Base-by-base conservation (phyloP, 1,139 yeast genomes). In the Kodamaea anthophila region DNA sequence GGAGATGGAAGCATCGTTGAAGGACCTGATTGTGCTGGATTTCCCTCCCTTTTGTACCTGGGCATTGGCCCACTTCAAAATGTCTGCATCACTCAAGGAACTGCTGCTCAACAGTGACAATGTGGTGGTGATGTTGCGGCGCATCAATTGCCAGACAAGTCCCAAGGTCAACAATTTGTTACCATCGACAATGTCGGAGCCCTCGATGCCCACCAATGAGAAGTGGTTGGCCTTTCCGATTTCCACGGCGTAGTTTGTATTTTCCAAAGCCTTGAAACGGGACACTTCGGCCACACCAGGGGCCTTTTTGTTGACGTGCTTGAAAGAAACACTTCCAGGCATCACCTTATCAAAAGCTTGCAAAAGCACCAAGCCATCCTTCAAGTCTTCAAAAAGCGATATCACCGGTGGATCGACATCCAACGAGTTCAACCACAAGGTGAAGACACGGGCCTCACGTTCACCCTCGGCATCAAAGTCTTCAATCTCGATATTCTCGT, bases 381-480 rank as follows among this genome's bases (percentile, higher is more conserved):
- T 88, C 52, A 91, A 73, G 54, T 91, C 98, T 58, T 91, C 97
- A 47, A 91, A 91, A 46, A 91, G 66, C 14, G 85, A 80, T 28
- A 86, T 87, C 39, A 91, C 88, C 15, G 96, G 85, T 16, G 97
- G 97, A 40, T 88, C 93, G 11, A 91, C 97, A 46, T 93, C 97
- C 48, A 91, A 72, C 1, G 96, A 86, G 59, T 91, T 91, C 51
- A 91, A 75, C 98, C 98, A 91, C 47, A 91, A 67, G 9, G 98
- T 93, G 60, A 91, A 91, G 4, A 91, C 99, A 55, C 99, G 77
- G 2, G 98, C 98, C 64, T 91, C 99, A 63, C 98, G 82, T 63
- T 91, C 99, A 40, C 99, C 99, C 62, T 93, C 98, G 11, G 98
- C 98, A 55, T 91, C 99, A 49, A 93, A 91, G 44, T 87, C 98